These are phyloP conservation scores for Naganishia randhawae DNA, from an alignment of 768 basidiomycete species.

Conservation along the genomic window DNA sequence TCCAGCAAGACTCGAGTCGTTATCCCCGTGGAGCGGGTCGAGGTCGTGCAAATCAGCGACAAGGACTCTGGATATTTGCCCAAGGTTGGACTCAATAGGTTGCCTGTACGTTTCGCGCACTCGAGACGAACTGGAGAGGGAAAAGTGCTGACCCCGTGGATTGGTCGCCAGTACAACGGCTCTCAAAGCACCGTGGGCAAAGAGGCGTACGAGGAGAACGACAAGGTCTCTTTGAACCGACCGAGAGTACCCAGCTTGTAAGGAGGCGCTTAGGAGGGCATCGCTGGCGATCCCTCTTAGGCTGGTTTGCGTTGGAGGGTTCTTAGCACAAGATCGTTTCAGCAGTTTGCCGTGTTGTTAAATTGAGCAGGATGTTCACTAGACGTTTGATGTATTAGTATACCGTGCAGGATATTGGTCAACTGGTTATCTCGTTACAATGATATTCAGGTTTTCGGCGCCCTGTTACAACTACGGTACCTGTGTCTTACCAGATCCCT, in stretches of 20 bases:
- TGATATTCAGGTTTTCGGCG: too few species aligned
- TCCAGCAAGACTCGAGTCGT: not conserved
- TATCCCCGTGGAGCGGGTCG: conserved; percentile 12
- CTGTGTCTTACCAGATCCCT: not conserved
- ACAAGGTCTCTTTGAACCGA: conserved; percentile 2
- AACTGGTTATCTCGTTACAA: not conserved
- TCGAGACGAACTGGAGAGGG: not conserved
- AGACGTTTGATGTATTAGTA: too few species aligned
- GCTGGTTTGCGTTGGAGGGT: too few species aligned
- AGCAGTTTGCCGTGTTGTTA: too few species aligned
- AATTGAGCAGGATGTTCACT: too few species aligned
- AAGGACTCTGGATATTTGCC: conserved; percentile 6
- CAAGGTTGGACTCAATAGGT: conserved; percentile 13
- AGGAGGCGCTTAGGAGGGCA: not conserved
- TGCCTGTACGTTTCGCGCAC: not conserved
- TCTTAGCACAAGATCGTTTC: not conserved
- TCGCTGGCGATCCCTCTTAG: too few species aligned
- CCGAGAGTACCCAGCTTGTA: not conserved
- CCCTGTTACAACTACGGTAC: not conserved
- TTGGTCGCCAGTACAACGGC: not conserved
- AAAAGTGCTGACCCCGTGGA: not conserved
- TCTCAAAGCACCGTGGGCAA: not conserved
- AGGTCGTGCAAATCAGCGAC: conserved; percentile 5
- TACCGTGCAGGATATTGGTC: too few species aligned
- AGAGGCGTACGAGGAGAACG: not conserved